phyloP scores from a whole-genome alignment of 2,329 filamentous ascomycete species.

The Karstenula rhodostoma region DNA sequence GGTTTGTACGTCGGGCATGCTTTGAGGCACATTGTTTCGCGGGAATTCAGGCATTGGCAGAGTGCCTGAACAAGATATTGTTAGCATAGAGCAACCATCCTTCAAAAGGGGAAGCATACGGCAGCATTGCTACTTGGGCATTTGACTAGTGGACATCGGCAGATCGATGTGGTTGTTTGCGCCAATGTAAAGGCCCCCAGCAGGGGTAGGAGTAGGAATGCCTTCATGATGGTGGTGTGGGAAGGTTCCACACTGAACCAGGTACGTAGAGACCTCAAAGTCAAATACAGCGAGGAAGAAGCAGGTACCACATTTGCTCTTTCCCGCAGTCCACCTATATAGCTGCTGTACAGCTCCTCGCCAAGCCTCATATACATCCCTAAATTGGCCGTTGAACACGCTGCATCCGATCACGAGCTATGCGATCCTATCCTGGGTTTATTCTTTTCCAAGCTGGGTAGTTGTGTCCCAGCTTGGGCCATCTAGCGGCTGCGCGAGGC shows the following conservation, averaged over 20 bases:
- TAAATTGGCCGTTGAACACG: not conserved
- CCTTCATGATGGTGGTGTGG: slow-evolving; percentile 29
- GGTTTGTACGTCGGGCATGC: slow-evolving; percentile 35
- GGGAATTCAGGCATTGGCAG: slow-evolving; percentile 38
- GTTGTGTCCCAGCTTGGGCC: not conserved
- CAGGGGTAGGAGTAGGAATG: slow-evolving; percentile 27
- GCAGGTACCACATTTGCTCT: not conserved
- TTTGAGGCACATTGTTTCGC: slow-evolving; percentile 33
- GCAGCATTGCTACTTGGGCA: slow-evolving; percentile 30
- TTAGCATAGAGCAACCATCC: not conserved
- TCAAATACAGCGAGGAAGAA: not conserved
- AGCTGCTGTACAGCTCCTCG: not conserved
- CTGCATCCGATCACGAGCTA: not conserved
- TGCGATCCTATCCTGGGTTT: not conserved
- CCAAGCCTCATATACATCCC: slow-evolving; percentile 9
- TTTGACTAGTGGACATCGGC: slow-evolving; percentile 39
- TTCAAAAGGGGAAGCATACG: slow-evolving; percentile 21
- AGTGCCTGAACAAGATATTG: slow-evolving; percentile 26
- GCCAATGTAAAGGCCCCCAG: slow-evolving; percentile 27
- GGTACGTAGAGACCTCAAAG: not conserved
- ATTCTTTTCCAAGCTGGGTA: not conserved
- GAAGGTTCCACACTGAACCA: not conserved
- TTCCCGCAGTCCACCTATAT: slow-evolving; percentile 1
- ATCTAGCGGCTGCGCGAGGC: not conserved
- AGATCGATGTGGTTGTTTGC: slow-evolving; percentile 22